Evolutionary conservation across 371 early-diverging fungal species (phyloP).

Genomic region (Apophysomyces elegans): DNA sequence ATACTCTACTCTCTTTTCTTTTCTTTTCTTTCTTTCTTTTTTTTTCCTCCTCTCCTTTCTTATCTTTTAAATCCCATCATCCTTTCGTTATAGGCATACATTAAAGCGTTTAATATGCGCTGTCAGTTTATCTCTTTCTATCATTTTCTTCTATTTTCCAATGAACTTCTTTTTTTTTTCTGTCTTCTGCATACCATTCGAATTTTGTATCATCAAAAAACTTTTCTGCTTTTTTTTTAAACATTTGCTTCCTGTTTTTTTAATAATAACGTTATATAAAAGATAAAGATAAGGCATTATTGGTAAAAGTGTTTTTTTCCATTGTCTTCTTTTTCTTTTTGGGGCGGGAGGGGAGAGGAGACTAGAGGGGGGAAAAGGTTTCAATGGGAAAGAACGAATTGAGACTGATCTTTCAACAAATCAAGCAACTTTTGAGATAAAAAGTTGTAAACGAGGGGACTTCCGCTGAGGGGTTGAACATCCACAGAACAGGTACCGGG

Average conservation of each 20-base stretch:
- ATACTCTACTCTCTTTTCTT: not conserved
- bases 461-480: slow-evolving; percentile 79
- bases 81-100: not conserved
- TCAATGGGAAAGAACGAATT: not conserved
- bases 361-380: not conserved
- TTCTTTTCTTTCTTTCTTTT: not conserved
- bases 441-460: slow-evolving; percentile 83
- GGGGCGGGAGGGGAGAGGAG: no score
- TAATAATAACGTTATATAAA: not conserved
- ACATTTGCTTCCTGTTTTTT: not conserved
- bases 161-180: not conserved
- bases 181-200: slow-evolving; percentile 6
- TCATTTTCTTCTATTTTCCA: not conserved
- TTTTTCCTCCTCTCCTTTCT: not conserved
- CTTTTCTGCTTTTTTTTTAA: not conserved
- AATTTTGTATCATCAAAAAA: slow-evolving; percentile 1
- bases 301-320: not conserved
- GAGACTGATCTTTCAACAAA: slow-evolving; percentile 30
- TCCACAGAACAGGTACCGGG: slow-evolving; percentile 78
- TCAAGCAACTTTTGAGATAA: slow-evolving; percentile 72
- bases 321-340: not conserved
- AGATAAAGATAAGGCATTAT: slow-evolving; percentile 7
- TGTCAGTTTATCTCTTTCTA: not conserved
- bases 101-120: no score
- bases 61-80: not conserved